Evolutionary conservation across 768 basidiomycete species (phyloP).

Genomic region (Boletus edulis): DNA sequence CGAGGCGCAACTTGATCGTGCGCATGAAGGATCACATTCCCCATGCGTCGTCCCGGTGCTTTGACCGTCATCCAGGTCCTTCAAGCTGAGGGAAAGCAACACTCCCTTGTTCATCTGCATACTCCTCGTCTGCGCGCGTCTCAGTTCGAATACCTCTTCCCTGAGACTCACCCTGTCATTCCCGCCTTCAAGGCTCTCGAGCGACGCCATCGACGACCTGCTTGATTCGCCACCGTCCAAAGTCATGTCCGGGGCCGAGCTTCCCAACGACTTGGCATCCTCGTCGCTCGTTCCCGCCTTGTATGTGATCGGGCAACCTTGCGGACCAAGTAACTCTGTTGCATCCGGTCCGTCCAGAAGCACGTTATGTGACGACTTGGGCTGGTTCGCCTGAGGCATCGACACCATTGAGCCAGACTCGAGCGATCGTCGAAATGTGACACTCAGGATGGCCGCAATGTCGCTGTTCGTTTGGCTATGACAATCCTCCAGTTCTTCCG

Average conservation of each 20-base stretch:
- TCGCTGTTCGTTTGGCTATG: constrained; percentile 21
- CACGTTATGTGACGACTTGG: not conserved
- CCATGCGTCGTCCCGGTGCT: not conserved
- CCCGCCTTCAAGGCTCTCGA: constrained; percentile 20
- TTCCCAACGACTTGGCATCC: constrained; percentile 19
- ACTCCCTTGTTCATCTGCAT: constrained; percentile 49
- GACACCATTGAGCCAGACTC: constrained; percentile 6
- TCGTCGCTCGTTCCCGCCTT: constrained; percentile 6
- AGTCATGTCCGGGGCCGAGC: constrained; percentile 25
- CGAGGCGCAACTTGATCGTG: not conserved
- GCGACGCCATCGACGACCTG: constrained; percentile 22
- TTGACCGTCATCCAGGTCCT: constrained; percentile 1
- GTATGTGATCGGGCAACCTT: not conserved
- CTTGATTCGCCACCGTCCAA: constrained; percentile 21
- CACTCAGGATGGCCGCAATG: constrained; percentile 8
- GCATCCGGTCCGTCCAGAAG: not conserved
- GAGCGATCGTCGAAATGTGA: constrained; percentile 11
- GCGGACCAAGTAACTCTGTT: not conserved
- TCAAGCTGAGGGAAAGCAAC: constrained; percentile 34
- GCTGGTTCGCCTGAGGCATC: not conserved
- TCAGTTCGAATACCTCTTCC: constrained; percentile 43
- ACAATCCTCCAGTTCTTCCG: constrained; percentile 27
- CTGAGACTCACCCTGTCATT: constrained; percentile 16
- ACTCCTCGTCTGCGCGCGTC: constrained; percentile 47
- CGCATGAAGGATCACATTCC: constrained; percentile 4